These are phyloP conservation scores for Exophiala sideris DNA, from an alignment of 2,329 filamentous ascomycete genomes.

Conservation along the genomic window DNA sequence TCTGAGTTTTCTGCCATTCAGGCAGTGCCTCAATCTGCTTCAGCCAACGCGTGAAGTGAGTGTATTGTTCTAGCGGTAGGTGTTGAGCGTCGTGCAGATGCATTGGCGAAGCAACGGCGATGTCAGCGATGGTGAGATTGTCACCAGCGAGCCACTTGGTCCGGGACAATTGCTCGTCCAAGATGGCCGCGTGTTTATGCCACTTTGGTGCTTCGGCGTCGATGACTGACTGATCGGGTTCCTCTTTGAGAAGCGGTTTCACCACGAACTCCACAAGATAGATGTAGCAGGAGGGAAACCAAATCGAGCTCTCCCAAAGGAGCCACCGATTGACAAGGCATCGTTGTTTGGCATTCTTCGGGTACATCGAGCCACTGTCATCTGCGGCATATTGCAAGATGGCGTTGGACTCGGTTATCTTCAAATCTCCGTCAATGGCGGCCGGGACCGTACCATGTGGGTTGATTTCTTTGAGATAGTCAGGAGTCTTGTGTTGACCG, in stretches of 20 bases:
- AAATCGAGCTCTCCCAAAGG: conserved; percentile 42
- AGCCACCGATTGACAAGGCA: conserved; percentile 42
- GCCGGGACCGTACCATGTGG: conserved; percentile 38
- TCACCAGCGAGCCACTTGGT: conserved; percentile 39
- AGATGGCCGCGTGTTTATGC: conserved; percentile 36
- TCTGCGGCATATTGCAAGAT: conserved; percentile 44
- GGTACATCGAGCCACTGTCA: conserved; percentile 34
- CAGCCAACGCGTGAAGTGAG: conserved; percentile 39
- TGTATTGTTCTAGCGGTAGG: conserved; percentile 40
- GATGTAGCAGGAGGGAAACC: conserved; percentile 42
- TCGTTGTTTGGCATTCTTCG: conserved; percentile 39
- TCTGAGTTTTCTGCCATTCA: conserved; percentile 40
- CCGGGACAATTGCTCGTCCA: conserved; percentile 37
- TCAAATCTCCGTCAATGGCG: conserved; percentile 38
- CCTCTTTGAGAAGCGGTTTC: conserved; percentile 37
- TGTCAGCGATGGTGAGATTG: conserved; percentile 41
- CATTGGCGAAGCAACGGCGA: conserved; percentile 41
- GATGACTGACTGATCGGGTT: conserved; percentile 37
- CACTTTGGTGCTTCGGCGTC: conserved; percentile 35
- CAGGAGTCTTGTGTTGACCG: conserved; percentile 37
- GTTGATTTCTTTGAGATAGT: conserved; percentile 27
- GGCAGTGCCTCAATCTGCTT: conserved; percentile 37
- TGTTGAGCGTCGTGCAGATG: conserved; percentile 36
- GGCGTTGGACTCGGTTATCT: conserved; percentile 43
- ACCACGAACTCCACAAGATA: conserved; percentile 42